Conservation (phyloP, 78 protist species). For the Fonticula alba region DNA sequence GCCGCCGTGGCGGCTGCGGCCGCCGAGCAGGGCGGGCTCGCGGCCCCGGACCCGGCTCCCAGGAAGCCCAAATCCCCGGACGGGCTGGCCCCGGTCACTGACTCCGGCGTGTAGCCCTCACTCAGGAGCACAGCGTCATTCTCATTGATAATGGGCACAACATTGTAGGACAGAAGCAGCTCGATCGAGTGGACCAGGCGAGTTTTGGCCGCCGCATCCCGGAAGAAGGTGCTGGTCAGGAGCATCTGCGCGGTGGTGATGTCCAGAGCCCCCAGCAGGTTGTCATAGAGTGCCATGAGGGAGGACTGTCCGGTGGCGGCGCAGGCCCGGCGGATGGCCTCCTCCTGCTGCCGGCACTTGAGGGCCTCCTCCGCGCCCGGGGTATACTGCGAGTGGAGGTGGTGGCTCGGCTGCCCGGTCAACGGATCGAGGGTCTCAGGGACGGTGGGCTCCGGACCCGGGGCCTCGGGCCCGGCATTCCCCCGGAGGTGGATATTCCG, state of each 20-base stretch:
- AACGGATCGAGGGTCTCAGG: neutral
- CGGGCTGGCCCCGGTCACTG: neutral
- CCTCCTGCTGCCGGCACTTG: neutral
- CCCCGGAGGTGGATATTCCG: neutral
- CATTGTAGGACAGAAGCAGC: neutral
- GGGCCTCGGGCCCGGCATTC: neutral
- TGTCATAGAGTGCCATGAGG: conserved; percentile 19
- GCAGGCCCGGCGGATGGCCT: neutral
- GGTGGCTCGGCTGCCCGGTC: too few species aligned
- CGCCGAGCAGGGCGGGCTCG: too few species aligned
- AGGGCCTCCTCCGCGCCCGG: too few species aligned
- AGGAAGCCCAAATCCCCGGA: too few species aligned
- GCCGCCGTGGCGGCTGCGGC: too few species aligned
- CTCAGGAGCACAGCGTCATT: conserved; percentile 26
- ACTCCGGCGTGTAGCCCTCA: too few species aligned
- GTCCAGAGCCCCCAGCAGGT: conserved; percentile 8
- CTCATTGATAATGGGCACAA: conserved; percentile 40
- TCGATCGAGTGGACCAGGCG: conserved; percentile 2
- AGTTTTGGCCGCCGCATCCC: neutral
- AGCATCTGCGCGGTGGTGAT: conserved; percentile 23
- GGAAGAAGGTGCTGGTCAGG: conserved; percentile 21
- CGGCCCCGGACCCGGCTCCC: too few species aligned
- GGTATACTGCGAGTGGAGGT: too few species aligned
- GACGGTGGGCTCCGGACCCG: too few species aligned
- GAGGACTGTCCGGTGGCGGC: conserved; percentile 27